Conservation (phyloP, 2,329 filamentous ascomycete species). For the Colletotrichum endophyticum region DNA sequence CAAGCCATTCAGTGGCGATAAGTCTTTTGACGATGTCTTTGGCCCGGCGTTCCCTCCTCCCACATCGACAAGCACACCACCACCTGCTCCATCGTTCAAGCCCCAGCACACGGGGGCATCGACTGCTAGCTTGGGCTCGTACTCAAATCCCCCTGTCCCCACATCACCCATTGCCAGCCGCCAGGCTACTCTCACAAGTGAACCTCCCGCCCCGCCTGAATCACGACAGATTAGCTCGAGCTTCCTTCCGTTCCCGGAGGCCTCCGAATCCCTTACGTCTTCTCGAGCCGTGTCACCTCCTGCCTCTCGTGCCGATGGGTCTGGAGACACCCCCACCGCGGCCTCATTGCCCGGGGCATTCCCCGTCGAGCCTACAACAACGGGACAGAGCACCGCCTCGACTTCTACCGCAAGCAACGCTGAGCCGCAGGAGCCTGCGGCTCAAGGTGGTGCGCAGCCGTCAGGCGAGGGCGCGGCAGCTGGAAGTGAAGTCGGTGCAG, state of each 20-base stretch:
- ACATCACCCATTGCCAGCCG: conserved; percentile 64
- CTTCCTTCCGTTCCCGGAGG: conserved; percentile 72
- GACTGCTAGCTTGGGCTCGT: conserved; percentile 55
- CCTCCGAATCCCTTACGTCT: conserved; percentile 73
- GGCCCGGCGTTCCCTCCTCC: conserved; percentile 66
- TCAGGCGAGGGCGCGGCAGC: conserved; percentile 3
- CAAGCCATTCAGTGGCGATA: conserved; percentile 59
- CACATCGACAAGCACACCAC: conserved; percentile 47
- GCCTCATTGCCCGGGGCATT: conserved; percentile 33
- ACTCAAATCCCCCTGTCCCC: conserved; percentile 61
- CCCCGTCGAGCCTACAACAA: conserved; percentile 41
- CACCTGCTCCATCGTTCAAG: conserved; percentile 65
- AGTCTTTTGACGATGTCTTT: conserved; percentile 86
- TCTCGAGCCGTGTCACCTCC: conserved; percentile 81
- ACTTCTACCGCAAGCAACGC: conserved; percentile 36
- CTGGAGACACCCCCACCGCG: conserved; percentile 41
- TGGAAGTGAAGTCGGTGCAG: neutral
- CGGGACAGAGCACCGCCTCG: conserved; percentile 35
- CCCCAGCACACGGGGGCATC: conserved; percentile 65
- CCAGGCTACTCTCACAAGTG: conserved; percentile 61
- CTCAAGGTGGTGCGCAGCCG: conserved; percentile 27
- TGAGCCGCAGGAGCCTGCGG: conserved; percentile 24
- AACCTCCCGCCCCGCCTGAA: conserved; percentile 68
- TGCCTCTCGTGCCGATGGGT: conserved; percentile 59
- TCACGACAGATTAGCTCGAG: conserved; percentile 80